Percentiles rank a stretch among this genome's conserved stretches.
phyloP scores from a whole-genome alignment of 352 stramenopile genomes.

The Pythium pyrilobum region DNA sequence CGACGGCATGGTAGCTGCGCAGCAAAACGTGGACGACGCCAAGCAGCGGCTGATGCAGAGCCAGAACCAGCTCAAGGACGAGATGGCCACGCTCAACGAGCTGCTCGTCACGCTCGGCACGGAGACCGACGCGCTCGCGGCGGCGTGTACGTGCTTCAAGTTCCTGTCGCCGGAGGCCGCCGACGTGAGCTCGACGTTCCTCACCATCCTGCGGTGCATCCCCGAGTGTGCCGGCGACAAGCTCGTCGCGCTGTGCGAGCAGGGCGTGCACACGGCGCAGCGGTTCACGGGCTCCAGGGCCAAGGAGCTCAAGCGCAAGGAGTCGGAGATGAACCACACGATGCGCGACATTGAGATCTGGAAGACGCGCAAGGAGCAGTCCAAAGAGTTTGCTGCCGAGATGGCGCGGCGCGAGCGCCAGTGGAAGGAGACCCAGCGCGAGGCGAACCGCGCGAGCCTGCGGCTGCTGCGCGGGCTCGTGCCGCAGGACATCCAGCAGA shows the following conservation, averaged over 20 bases:
- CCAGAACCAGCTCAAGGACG: slow-evolving; percentile 39
- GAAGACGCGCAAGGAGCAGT: slow-evolving; percentile 47
- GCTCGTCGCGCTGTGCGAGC: slow-evolving; percentile 36
- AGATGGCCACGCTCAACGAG: slow-evolving; percentile 42
- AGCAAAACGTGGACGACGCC: slow-evolving; percentile 30
- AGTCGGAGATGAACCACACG: slow-evolving; percentile 44
- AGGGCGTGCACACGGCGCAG: slow-evolving; percentile 36
- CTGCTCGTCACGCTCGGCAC: slow-evolving; percentile 35
- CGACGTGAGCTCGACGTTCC: slow-evolving; percentile 17
- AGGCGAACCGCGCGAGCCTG: slow-evolving; percentile 36
- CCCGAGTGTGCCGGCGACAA: slow-evolving; percentile 44
- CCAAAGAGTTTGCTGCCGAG: slow-evolving; percentile 52
- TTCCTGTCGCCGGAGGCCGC: slow-evolving; percentile 28
- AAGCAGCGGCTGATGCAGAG: slow-evolving; percentile 36
- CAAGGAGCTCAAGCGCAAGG: slow-evolving; percentile 45
- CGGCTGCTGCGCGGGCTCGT: slow-evolving; percentile 42
- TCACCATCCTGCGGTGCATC: slow-evolving; percentile 28
- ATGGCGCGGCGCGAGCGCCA: slow-evolving; percentile 39
- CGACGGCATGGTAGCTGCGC: background rate
- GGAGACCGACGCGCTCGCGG: slow-evolving; percentile 42
- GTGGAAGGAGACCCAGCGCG: slow-evolving; percentile 37
- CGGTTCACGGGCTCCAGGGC: slow-evolving; percentile 41
- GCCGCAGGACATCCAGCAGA: slow-evolving; percentile 45
- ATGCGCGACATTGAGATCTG: slow-evolving; percentile 64
- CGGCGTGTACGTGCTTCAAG: slow-evolving; percentile 24